These are phyloP conservation scores for Salvia rosmarinus DNA, from an alignment of 257 asterid genomes.

Conservation along the genomic window DNA sequence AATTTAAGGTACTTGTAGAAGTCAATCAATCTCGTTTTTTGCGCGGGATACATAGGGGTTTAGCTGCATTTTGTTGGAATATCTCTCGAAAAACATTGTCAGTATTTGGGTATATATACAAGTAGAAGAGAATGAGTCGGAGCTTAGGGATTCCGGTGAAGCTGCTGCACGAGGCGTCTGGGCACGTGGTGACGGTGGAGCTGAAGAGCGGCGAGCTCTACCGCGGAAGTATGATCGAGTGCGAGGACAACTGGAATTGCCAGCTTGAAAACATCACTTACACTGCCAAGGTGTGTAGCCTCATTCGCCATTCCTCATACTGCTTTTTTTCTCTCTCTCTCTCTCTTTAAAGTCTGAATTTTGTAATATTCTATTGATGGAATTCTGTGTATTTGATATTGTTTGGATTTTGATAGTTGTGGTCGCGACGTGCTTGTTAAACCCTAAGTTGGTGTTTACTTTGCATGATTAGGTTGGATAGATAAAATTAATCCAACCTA, in stretches of 20 bases:
- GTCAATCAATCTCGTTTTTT: neutral
- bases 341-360: neutral
- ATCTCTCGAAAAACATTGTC: neutral
- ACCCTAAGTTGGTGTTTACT: too few relatives aligned
- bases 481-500: too few relatives aligned
- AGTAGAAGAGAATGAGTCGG: conserved; percentile 73
- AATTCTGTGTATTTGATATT: neutral
- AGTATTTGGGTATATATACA: too few relatives aligned
- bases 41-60: neutral
- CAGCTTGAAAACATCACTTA: conserved; percentile 62
- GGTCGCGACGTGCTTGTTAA: conserved; percentile 28
- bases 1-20: conserved; percentile 16
- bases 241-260: conserved; percentile 69
- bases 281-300: conserved; percentile 51
- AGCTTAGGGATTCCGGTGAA: conserved; percentile 97
- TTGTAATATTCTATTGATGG: neutral
- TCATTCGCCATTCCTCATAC: neutral
- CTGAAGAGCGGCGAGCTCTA: conserved; percentile 93
- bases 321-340: neutral
- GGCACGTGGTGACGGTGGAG: conserved; percentile 89
- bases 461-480: too few relatives aligned
- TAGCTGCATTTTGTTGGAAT: conserved; percentile 10
- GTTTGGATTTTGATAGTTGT: neutral
- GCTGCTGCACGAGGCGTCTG: conserved; percentile 96
- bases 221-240: conserved; percentile 86